Evolutionary conservation across 1,284 basidiomycete species (phyloP), one percentile per base, ranked within the genome.

Genomic region (Cystobasidium pallidum): DNA sequence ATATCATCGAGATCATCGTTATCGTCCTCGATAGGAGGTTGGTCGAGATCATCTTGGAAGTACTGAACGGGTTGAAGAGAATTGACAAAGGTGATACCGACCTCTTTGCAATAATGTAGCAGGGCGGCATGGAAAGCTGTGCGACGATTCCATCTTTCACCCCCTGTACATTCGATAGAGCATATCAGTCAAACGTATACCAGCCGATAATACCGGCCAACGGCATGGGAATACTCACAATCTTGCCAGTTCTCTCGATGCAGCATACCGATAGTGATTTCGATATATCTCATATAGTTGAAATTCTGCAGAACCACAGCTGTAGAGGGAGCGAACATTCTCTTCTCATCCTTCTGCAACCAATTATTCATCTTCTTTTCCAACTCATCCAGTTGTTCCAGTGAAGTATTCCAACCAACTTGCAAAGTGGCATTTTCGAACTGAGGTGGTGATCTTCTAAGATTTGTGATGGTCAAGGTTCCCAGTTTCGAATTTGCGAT

Each of bases 231-330:
- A 19, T 55, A 58, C 51, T 47, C 17, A 67, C 52, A 58, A 47
- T 67, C 75, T 49, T 75, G 75, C 75, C 75, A 75, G 59, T 75
- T 75, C 26, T 66, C 75, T 2, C 75, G 65, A 51, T 75, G 75
- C 3, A 63, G 63, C 75, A 75, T 75, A 19, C 73, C 73, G 30
- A 75, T 32, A 2, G 70, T 70, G 17, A 74, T 57, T 39, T 74
- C 73, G 47, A 75, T 75, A 54, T 70, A 75, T 13, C 66, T 70
- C 55, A 52, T 52, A 32, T 62, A 59, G 17, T 54, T 39, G 49
- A 71, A 71, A 4, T 52, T 39, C 26, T 64, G 45, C 32, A 71
- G 4, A 21, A 71, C 68, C 1, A 64, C 59, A 24, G 68, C 36
- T 2, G 68, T 71, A 28, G 54, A 59, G 11, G 68, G 68, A 34